Conservation (phyloP, 768 basidiomycete species). For the Lentinula guzmanii region DNA sequence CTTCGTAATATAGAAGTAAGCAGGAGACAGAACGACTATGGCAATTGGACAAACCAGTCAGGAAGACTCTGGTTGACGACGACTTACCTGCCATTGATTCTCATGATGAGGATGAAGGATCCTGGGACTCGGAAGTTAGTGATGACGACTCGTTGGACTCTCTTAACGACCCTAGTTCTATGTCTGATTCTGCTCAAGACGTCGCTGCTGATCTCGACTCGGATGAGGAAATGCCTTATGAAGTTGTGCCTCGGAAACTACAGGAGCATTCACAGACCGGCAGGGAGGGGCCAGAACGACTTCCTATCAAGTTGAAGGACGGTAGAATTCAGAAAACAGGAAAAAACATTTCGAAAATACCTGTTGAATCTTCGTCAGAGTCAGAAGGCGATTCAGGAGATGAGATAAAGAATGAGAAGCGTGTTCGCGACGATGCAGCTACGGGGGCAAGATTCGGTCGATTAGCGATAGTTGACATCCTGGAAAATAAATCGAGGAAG, state of each 20-base stretch:
- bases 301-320: slow-evolving; percentile 84
- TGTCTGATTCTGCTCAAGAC: slow-evolving; percentile 22
- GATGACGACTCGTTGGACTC: slow-evolving; percentile 27
- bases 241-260: slow-evolving; percentile 51
- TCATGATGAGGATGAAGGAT: slow-evolving; percentile 51
- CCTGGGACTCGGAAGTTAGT: slow-evolving; percentile 35
- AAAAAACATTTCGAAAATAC: slow-evolving; percentile 24
- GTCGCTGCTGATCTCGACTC: slow-evolving; percentile 34
- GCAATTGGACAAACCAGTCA: slow-evolving; percentile 54
- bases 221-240: slow-evolving; percentile 74
- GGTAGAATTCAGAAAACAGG: slow-evolving; percentile 68
- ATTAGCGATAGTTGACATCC: slow-evolving; percentile 66
- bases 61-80: slow-evolving; percentile 37
- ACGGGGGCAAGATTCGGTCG: slow-evolving; percentile 89
- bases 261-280: slow-evolving; percentile 40
- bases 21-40: slow-evolving; percentile 73
- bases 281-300: slow-evolving; percentile 47
- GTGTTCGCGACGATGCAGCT: slow-evolving; percentile 55
- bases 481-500: slow-evolving; percentile 60
- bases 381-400: slow-evolving; percentile 26
- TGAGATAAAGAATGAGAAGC: slow-evolving; percentile 26
- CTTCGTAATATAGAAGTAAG: slow-evolving; percentile 57
- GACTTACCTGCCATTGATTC: slow-evolving; percentile 69
- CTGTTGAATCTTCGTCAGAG: slow-evolving; percentile 17
- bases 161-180: slow-evolving; percentile 23